Base-by-base conservation (phyloP, 2,329 filamentous ascomycete genomes). In the Aspergillus jensenii region DNA sequence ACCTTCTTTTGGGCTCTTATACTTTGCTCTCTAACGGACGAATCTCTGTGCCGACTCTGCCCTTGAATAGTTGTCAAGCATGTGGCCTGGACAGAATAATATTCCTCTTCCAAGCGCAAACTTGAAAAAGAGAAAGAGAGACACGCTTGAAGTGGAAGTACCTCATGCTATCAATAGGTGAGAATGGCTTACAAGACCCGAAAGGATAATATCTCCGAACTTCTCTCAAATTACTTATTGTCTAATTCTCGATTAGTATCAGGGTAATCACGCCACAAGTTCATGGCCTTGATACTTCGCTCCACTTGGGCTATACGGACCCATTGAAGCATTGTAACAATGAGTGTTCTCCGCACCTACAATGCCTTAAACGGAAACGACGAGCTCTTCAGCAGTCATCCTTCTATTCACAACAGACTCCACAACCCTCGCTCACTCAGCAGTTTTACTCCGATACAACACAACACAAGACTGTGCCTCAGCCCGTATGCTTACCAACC, bases 41-140 rank as follows among this genome's bases (percentile, higher is more conserved):
- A 21, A n/a, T 9, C 14, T 43, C 35, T 40, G 25, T 17, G 27
- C 19, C 8, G 19, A 48, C 7, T n/a, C 17, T 19, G 5, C 14
- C 25, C 11, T 31, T 9, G 19, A 43, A 17, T 45, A 41, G 17
- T 63, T 64, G 60, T 49, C 56, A 14, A 56, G 52, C 12, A 48
- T 61, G 33, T 52, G 53, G 35, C 35, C 55, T 33, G 58, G 61
- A 43, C 58, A 60, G 15, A n/a, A 17, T 35, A 31, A 59, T 25
- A 39, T 46, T 23, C 46, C 47, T 48, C 4, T 50, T 35, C 39
- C 61, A 15, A 52, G 11, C 50, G 35, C 62, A 4, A 58, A 51
- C 37, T 39, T 66, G 17, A 68, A 63, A 35, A 71, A 72, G 55
- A 57, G 69, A 25, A 71, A 69, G 43, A 62, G 68, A 49, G 67